Base-by-base conservation (phyloP, 441 rosid species). In the Pelargonium citronellum region DNA sequence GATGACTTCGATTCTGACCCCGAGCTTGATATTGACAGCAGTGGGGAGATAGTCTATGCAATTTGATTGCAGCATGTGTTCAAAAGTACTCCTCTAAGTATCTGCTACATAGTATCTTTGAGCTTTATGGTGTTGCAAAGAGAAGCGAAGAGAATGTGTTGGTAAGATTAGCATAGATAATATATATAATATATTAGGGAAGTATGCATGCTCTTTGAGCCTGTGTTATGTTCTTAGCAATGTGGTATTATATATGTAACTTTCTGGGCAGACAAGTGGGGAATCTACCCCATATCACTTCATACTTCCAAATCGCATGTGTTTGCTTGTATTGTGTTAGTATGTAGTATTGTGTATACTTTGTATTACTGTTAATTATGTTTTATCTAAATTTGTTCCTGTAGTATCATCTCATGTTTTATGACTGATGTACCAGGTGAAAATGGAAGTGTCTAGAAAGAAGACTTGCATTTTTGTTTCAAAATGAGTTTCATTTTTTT, bases 11-110 rank as follows among this genome's bases (percentile, higher is more conserved):
- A 86, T 55, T 82, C 86, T 43, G 91, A 83, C 39, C 83, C 90
- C 1, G 93, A 88, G 66, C 84, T 85, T 30, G 89, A 85, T 55
- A 70, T 86, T 19, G 87, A 88, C 69, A 88, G 93, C 76, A 88
- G 93, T 1, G 88, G 90, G 41, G 88, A 88, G 79, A 85, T 86
- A 67, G 74, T 88, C 66, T 86, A 84, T 65, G 89, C 89, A 15
- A 66, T 84, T 37, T 82, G 75, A 74, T 58, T 0, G 0, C 0
- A 53, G 34, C 61, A 20, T 61, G 47, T 66, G 22, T 61, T 17
- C 60, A 24, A 39, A 30, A 30, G 37, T 30, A 30, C 37, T 27
- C 30, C 30, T 27, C 30, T 24, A 24, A 24, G 30, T 24, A 24
- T 24, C 30, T 24, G 30, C 37, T 30, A 30, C 37, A 30, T 30